phyloP scores from a whole-genome alignment of 371 early-diverging fungal genomes.

The Apophysomyces trapeziformis region DNA sequence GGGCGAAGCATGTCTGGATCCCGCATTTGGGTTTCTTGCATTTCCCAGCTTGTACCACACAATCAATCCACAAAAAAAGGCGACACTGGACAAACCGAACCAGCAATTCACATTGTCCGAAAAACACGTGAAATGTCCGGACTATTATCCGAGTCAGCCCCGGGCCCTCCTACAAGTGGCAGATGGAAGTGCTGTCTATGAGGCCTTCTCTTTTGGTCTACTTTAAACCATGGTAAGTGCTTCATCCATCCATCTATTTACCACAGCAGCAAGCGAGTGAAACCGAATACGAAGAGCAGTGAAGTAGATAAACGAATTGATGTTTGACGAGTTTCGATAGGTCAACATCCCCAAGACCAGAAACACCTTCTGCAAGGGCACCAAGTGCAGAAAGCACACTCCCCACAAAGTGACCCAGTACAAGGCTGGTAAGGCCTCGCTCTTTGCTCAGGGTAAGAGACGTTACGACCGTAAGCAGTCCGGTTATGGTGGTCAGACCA shows the following conservation, averaged over 20 bases:
- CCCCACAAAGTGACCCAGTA: constrained; percentile 99
- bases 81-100: too few relatives aligned
- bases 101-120: too few relatives aligned
- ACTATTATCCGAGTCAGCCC: too few relatives aligned
- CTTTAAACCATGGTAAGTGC: constrained; percentile 35
- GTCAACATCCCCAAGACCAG: constrained; percentile 98
- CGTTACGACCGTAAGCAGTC: constrained; percentile 79
- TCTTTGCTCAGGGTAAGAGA: constrained; percentile 94
- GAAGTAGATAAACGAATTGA: background rate
- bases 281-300: constrained; percentile 7
- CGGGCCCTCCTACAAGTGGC: background rate
- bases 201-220: constrained; percentile 28
- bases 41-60: constrained; percentile 2
- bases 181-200: constrained; percentile 1
- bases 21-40: too few relatives aligned
- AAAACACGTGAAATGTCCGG: too few relatives aligned
- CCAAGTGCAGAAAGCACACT: constrained; percentile 96
- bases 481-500: constrained; percentile 99
- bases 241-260: constrained; percentile 18
- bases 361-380: constrained; percentile 98
- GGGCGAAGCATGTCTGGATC: background rate
- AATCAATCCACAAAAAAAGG: background rate
- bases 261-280: constrained; percentile 8
- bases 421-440: constrained; percentile 99
- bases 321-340: constrained; percentile 41